Evolutionary conservation across 2,329 filamentous ascomycete species (phyloP).

Genomic region (Pyrenochaeta sp.): DNA sequence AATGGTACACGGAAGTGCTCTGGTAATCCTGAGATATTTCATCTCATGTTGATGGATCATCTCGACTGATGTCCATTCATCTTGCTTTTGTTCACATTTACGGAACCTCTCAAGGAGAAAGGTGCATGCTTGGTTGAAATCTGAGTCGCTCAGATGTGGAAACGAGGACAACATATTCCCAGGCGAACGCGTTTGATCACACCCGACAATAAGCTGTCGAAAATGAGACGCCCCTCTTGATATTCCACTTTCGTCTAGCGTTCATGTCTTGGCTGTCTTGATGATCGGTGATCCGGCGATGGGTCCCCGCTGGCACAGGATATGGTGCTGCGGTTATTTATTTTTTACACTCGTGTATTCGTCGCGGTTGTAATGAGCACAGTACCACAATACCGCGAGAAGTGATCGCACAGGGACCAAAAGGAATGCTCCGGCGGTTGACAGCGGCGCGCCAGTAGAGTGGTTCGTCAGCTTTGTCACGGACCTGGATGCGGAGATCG

Average conservation of each 20-base stretch:
- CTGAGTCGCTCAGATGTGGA: slow-evolving; percentile 36
- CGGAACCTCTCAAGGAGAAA: slow-evolving; percentile 25
- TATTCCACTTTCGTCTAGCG: background rate
- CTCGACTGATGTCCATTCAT: slow-evolving; percentile 37
- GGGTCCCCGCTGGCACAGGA: background rate
- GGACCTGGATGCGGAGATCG: background rate
- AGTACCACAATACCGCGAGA: too few species aligned
- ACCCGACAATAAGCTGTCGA: background rate
- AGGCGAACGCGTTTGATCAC: background rate
- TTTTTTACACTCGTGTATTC: background rate
- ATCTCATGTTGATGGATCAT: slow-evolving; percentile 16
- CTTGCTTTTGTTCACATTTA: slow-evolving; percentile 19
- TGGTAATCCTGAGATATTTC: slow-evolving; percentile 33
- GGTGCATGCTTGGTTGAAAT: slow-evolving; percentile 41
- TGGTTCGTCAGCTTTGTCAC: background rate
- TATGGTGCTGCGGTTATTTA: background rate
- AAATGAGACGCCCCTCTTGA: background rate
- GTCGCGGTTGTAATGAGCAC: background rate
- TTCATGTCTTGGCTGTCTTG: background rate
- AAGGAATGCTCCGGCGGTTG: background rate
- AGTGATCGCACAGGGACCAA: background rate
- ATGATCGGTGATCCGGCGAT: background rate
- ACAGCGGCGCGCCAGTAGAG: background rate
- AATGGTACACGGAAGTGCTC: slow-evolving; percentile 12
- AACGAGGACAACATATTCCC: slow-evolving; percentile 26